Evolutionary conservation across 371 early-diverging fungal genomes (phyloP), one percentile per base, ranked within the genome.

Genomic region (Parasitella parasitica): DNA sequence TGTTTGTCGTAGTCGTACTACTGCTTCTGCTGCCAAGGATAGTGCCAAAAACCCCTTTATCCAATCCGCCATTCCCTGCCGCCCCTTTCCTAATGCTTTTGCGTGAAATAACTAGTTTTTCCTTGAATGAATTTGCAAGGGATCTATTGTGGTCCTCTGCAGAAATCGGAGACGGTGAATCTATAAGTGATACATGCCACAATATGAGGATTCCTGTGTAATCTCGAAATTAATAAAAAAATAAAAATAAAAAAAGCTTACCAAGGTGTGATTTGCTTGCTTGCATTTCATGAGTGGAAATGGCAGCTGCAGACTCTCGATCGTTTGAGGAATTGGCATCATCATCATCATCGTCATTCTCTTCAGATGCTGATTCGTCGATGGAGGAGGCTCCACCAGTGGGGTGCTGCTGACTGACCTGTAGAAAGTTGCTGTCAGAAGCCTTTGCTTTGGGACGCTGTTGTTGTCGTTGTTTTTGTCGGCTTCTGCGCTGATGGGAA

Each of bases 281-380:
- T 6, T 50, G 38, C 6, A 51, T 39, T 16, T 32, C 27, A n/a
- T 49, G 28, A 30, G 56, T 55, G 12, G 39, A 55, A 28, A 56
- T 37, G 22, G 56, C 18, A 24, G 48, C 57, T 63, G 24, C 46
- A 22, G 46, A 24, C 12, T 24, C 13, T 22, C 24, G 46, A 3
- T 20, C 22, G 22, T 43, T 43, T 20, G 20, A 18, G 36, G n/a
- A n/a, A n/a, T n/a, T 59, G 35, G 36, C 43, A 43, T 41, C 34
- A 13, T 22, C 56, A 15, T 64, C 36, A 28, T 64, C 64, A n/a
- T 64, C 66, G 7, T 50, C 57, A n/a, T 54, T n/a, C 35, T 51
- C 54, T 30, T 51, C 63, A 34, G 57, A 65, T 3, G 54, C 69
- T 5, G 69, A 68, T 15, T 68, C 68, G n/a, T 66, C 61, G 24